phyloP scores from a whole-genome alignment of 495 filamentous ascomycete species.

The Achaetomiella virescens region DNA sequence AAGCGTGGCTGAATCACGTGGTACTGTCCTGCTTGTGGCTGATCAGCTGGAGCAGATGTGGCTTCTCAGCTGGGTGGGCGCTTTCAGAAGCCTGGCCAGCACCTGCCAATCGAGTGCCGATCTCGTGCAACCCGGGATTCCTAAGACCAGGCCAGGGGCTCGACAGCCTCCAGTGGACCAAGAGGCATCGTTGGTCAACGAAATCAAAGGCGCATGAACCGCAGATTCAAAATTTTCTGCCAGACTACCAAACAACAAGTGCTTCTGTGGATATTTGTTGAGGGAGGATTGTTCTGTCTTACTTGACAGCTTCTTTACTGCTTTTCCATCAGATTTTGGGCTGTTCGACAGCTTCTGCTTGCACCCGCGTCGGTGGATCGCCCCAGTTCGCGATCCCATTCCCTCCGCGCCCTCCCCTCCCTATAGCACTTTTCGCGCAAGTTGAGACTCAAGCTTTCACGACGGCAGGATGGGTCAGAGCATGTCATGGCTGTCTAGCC shows the following conservation, averaged over 20 bases:
- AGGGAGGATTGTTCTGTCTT: not conserved
- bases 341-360: not conserved
- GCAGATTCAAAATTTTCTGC: not conserved
- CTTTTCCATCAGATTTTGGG: not conserved
- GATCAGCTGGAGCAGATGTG: slow-evolving; percentile 8
- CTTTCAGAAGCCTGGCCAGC: slow-evolving; percentile 3
- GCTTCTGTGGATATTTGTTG: not conserved
- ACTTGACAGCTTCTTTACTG: not conserved
- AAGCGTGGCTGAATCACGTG: slow-evolving; percentile 32
- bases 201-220: slow-evolving; percentile 9
- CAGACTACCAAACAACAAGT: not conserved
- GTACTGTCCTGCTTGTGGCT: slow-evolving; percentile 4
- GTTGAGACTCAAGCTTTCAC: too few relatives aligned
- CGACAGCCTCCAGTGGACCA: not conserved
- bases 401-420: not conserved
- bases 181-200: slow-evolving; percentile 6
- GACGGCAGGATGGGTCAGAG: slow-evolving; percentile 66
- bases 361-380: not conserved
- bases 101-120: slow-evolving; percentile 14
- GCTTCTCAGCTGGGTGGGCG: slow-evolving; percentile 4
- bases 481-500: slow-evolving; percentile 66
- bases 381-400: not conserved
- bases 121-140: not conserved
- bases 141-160: not conserved
- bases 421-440: not conserved